These are phyloP conservation scores for Trichoderma endophyticum DNA, from an alignment of 2,329 filamentous ascomycete species.

Conservation along the genomic window DNA sequence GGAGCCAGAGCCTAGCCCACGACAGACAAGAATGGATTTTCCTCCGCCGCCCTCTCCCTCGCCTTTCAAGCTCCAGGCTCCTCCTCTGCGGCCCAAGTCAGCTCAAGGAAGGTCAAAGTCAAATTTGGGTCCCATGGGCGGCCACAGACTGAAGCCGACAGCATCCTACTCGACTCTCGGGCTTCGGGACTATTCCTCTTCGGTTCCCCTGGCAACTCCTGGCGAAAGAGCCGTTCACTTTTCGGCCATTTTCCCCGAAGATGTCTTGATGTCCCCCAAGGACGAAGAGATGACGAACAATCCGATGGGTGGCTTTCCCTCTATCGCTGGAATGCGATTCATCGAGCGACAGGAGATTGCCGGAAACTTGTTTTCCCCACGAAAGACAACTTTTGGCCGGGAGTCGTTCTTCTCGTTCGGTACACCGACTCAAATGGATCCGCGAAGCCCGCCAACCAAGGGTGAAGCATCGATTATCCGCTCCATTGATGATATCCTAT, in stretches of 20 bases:
- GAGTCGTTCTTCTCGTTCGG: conserved; percentile 52
- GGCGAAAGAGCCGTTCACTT: conserved; percentile 38
- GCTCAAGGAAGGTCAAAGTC: conserved; percentile 19
- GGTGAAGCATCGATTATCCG: conserved; percentile 72
- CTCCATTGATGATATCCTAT: conserved; percentile 76
- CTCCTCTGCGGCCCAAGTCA: conserved; percentile 16
- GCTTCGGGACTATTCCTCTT: conserved; percentile 34
- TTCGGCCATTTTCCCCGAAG: conserved; percentile 36
- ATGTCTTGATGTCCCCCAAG: conserved; percentile 66
- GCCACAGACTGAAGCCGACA: conserved; percentile 38
- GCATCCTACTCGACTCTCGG: conserved; percentile 38
- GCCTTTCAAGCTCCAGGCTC: conserved; percentile 20
- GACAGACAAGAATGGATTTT: not conserved
- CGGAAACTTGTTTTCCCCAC: conserved; percentile 53
- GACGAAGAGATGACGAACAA: conserved; percentile 70
- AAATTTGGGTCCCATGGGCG: conserved; percentile 14
- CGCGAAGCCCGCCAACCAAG: conserved; percentile 70
- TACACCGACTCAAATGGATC: conserved; percentile 56
- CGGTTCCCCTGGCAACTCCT: conserved; percentile 24
- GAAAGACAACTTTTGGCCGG: conserved; percentile 50
- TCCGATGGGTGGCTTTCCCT: conserved; percentile 51
- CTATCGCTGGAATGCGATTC: conserved; percentile 49
- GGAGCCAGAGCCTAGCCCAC: not conserved
- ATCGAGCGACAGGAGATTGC: conserved; percentile 48
- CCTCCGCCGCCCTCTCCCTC: conserved; percentile 16